A percentile compares a stretch with the other conserved stretches of the same genome.
phyloP scores from a whole-genome alignment of 1,139 yeast genomes.

The Debaryomyces coudertii region DNA sequence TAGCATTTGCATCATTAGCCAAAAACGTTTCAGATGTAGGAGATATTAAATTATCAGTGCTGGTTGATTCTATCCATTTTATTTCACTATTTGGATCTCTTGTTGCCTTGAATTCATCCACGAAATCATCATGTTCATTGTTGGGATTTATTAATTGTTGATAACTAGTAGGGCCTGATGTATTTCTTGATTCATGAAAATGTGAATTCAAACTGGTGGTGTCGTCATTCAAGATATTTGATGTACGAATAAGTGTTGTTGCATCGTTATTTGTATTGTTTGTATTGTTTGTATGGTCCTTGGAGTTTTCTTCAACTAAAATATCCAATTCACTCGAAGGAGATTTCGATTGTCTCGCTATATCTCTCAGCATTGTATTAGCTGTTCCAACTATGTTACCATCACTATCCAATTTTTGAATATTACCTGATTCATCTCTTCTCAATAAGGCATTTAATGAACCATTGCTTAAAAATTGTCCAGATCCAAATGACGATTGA shows the following conservation, averaged over 20 bases:
- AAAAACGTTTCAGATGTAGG: slow-evolving; percentile 22
- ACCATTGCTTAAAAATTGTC: slow-evolving; percentile 33
- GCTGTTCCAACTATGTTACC: slow-evolving; percentile 49
- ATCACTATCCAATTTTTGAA: slow-evolving; percentile 56
- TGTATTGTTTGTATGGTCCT: slow-evolving; percentile 22
- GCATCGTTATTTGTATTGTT: slow-evolving; percentile 2
- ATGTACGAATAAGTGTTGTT: slow-evolving; percentile 1
- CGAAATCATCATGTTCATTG: slow-evolving; percentile 9
- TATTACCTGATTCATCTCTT: slow-evolving; percentile 46
- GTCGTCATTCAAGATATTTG: slow-evolving; percentile 12
- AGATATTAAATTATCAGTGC: slow-evolving; percentile 15
- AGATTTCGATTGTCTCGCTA: slow-evolving; percentile 24
- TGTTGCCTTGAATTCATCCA: slow-evolving; percentile 36
- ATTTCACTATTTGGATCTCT: slow-evolving; percentile 30
- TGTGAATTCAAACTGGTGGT: slow-evolving; percentile 32
- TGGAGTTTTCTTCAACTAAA: slow-evolving; percentile 36
- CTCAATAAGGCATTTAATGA: slow-evolving; percentile 33
- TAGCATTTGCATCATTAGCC: slow-evolving; percentile 14
- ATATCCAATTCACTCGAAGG: slow-evolving; percentile 35
- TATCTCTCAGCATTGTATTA: slow-evolving; percentile 6
- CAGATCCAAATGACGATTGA: slow-evolving; percentile 32
- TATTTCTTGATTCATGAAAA: slow-evolving; percentile 19
- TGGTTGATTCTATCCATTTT: slow-evolving; percentile 27
- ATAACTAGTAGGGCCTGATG: slow-evolving; percentile 24
- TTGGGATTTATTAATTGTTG: slow-evolving; percentile 12